Evolutionary conservation across 108 stramenopile species (phyloP).

Genomic region (Bacterosira constricta): DNA sequence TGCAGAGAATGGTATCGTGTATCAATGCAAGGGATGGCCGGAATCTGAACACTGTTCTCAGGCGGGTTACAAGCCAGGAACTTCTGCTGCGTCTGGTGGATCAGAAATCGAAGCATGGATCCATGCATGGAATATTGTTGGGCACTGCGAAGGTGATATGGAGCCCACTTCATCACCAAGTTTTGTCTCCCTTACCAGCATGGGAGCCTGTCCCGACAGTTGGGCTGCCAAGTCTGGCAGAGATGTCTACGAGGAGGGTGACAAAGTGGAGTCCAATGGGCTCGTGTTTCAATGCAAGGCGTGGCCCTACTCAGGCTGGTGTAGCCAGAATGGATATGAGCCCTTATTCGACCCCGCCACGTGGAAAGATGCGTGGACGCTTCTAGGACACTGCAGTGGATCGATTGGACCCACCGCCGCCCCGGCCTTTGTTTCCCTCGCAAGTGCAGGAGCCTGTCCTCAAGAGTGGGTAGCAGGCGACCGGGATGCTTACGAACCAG

Average conservation of each 20-base stretch:
- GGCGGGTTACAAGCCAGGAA: neutral
- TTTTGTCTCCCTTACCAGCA: neutral
- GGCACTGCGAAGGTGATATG: neutral
- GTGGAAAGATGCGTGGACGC: neutral
- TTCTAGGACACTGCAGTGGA: neutral
- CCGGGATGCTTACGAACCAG: neutral
- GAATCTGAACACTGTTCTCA: neutral
- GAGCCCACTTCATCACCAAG: neutral
- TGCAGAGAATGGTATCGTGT: neutral
- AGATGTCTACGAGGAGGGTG: slow-evolving; percentile 5
- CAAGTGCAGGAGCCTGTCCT: neutral
- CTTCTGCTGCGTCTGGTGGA: no score
- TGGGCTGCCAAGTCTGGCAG: neutral
- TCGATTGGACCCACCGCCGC: neutral
- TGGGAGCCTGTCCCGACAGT: neutral
- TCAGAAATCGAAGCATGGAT: neutral
- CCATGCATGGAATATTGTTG: neutral
- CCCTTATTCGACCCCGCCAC: neutral
- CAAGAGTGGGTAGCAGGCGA: neutral
- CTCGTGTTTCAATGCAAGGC: slow-evolving; percentile 6
- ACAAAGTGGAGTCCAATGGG: neutral
- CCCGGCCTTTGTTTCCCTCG: neutral
- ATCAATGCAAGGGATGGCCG: slow-evolving; percentile 2
- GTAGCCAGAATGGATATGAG: neutral
- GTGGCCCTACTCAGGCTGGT: neutral